Conservation (phyloP, 1,284 basidiomycete genomes). For the Athelia psychrophila region DNA sequence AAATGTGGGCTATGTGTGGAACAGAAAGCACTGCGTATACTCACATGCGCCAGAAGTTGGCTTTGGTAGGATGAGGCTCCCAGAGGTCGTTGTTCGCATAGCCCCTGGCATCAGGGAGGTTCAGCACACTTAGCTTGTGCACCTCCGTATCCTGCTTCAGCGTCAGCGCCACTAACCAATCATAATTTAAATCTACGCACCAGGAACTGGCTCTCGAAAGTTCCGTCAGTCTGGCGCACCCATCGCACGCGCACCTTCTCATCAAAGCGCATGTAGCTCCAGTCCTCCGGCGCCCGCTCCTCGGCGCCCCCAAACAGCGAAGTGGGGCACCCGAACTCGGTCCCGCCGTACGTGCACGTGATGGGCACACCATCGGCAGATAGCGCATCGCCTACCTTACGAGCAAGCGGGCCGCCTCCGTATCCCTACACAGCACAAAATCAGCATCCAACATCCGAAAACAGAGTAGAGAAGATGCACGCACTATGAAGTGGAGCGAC, state of each 20-base stretch:
- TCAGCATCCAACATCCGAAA: too few relatives aligned
- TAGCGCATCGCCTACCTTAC: slow-evolving; percentile 24
- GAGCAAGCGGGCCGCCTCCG: slow-evolving; percentile 24
- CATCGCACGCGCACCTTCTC: slow-evolving; percentile 25
- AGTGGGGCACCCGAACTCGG: slow-evolving; percentile 24
- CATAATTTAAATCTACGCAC: slow-evolving; percentile 19
- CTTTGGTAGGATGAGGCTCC: slow-evolving; percentile 13
- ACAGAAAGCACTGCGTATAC: background rate
- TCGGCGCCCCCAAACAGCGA: slow-evolving; percentile 1
- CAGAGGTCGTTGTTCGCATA: slow-evolving; percentile 16
- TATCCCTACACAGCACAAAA: slow-evolving; percentile 21
- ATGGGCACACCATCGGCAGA: slow-evolving; percentile 24
- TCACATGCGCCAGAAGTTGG: slow-evolving; percentile 13
- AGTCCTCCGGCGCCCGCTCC: slow-evolving; percentile 8
- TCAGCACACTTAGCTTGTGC: slow-evolving; percentile 10
- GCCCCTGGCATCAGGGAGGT: slow-evolving; percentile 12
- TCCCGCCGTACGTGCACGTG: slow-evolving; percentile 27
- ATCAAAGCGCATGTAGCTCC: slow-evolving; percentile 28
- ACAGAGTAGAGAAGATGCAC: too few relatives aligned
- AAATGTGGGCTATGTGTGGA: too few relatives aligned
- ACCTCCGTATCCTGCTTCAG: background rate
- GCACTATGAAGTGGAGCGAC: slow-evolving; percentile 25
- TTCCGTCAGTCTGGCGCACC: slow-evolving; percentile 36
- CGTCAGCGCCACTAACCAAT: background rate
- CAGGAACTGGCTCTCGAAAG: slow-evolving; percentile 36